Conservation (phyloP, 176 grass and related monocot species). For the Eleusine coracana region DNA sequence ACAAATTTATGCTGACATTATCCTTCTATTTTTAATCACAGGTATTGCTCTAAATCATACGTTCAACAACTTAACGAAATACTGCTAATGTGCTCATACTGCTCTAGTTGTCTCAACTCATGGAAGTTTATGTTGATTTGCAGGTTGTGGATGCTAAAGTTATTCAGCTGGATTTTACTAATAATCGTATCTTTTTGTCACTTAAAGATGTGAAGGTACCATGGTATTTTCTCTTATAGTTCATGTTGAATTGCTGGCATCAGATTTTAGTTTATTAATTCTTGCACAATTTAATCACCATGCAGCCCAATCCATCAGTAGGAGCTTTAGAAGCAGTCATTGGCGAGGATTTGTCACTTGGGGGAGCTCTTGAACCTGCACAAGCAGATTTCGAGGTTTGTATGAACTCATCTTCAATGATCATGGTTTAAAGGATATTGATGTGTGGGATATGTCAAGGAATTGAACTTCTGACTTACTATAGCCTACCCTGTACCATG, state of each 20-base stretch:
- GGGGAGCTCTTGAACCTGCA: constrained; percentile 65
- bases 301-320: constrained; percentile 60
- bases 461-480: background rate
- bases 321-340: constrained; percentile 72
- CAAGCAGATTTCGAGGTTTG: constrained; percentile 83
- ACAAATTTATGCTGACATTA: background rate
- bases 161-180: constrained; percentile 72
- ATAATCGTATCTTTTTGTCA: constrained; percentile 80
- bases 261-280: constrained; percentile 11
- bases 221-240: background rate
- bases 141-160: constrained; percentile 78
- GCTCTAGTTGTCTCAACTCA: constrained; percentile 28
- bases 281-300: background rate
- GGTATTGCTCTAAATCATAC: background rate
- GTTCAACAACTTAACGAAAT: background rate
- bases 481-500: background rate
- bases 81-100: background rate
- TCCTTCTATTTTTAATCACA: constrained; percentile 18
- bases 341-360: constrained; percentile 63
- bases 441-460: background rate
- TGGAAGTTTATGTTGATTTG: constrained; percentile 22
- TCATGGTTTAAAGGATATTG: background rate
- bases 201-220: constrained; percentile 83
- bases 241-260: background rate
- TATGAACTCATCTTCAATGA: background rate